Conservation (phyloP, 768 basidiomycete species). For the Kwoniella mangroviensis region DNA sequence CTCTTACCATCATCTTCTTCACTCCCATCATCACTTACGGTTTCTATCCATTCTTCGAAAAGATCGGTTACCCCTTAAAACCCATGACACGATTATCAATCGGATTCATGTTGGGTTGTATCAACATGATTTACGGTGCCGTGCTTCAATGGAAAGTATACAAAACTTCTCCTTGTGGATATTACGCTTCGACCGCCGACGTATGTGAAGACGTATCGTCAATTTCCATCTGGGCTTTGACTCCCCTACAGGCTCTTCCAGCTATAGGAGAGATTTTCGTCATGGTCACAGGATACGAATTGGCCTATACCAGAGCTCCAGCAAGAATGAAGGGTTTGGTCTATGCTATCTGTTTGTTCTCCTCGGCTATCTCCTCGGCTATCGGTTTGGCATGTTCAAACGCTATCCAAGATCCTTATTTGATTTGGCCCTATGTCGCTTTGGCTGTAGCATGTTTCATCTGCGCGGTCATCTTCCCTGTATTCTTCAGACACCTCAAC, state of each 20-base stretch:
- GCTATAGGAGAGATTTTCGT: conserved; percentile 56
- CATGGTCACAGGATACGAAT: conserved; percentile 55
- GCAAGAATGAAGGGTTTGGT: conserved; percentile 57
- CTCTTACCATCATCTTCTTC: conserved; percentile 49
- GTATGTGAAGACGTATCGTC: conserved; percentile 39
- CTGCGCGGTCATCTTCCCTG: conserved; percentile 47
- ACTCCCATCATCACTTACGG: conserved; percentile 54
- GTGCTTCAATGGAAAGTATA: conserved; percentile 57
- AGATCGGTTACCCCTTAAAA: conserved; percentile 43
- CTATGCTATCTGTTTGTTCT: conserved; percentile 53
- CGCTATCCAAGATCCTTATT: conserved; percentile 55
- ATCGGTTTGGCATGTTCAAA: conserved; percentile 50
- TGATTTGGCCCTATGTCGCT: conserved; percentile 52
- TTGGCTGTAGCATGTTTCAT: conserved; percentile 43
- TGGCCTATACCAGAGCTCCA: conserved; percentile 57
- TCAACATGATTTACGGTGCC: conserved; percentile 50
- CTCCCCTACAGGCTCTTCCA: conserved; percentile 44
- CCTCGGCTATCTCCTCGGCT: conserved; percentile 51
- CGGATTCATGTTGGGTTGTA: conserved; percentile 41
- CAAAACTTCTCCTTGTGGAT: conserved; percentile 53
- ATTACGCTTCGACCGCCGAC: conserved; percentile 43
- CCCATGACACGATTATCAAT: conserved; percentile 51
- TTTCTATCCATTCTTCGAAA: conserved; percentile 47
- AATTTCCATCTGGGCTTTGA: conserved; percentile 48
- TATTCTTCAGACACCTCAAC: conserved; percentile 51